phyloP scores from a whole-genome alignment of 352 stramenopile genomes.

The Plasmopara muralis region DNA sequence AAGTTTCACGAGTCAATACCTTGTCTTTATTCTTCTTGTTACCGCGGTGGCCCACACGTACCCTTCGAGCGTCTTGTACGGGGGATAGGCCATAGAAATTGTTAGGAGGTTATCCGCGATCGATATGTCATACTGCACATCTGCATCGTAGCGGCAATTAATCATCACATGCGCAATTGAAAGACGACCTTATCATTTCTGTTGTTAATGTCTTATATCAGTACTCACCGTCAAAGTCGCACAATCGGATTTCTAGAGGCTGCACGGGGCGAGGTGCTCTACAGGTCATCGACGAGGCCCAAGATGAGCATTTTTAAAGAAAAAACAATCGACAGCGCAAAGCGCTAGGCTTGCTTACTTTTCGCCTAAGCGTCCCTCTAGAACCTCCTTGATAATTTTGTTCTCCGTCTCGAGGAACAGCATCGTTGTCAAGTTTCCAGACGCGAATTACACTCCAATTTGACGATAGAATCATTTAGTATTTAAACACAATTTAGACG shows the following conservation, averaged over 20 bases:
- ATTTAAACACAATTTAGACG: not conserved
- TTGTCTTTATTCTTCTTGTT: not conserved
- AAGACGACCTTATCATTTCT: not conserved
- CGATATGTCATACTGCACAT: slow-evolving; percentile 80
- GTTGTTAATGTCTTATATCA: not conserved
- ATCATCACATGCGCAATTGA: slow-evolving; percentile 5
- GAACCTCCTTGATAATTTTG: slow-evolving; percentile 86
- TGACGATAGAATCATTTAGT: not conserved
- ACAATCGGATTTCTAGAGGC: slow-evolving; percentile 69
- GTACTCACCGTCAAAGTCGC: slow-evolving; percentile 75
- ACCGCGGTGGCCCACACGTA: slow-evolving; percentile 9
- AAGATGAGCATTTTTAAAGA: slow-evolving; percentile 1
- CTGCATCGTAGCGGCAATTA: slow-evolving; percentile 20
- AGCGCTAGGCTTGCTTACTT: slow-evolving; percentile 30
- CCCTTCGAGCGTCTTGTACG: slow-evolving; percentile 64
- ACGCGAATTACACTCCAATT: slow-evolving; percentile 21
- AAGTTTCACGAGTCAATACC: slow-evolving; percentile 3
- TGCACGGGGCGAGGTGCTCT: slow-evolving; percentile 73
- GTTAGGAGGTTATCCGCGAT: slow-evolving; percentile 61
- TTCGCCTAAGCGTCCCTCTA: slow-evolving; percentile 58
- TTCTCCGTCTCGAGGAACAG: slow-evolving; percentile 82
- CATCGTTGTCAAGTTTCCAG: slow-evolving; percentile 32
- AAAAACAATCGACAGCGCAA: not conserved
- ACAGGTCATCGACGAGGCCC: slow-evolving; percentile 2
- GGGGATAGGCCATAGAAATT: slow-evolving; percentile 72